Evolutionary conservation across 345 rosid genomes (phyloP).

Genomic region (Xanthoceras sorbifolium): DNA sequence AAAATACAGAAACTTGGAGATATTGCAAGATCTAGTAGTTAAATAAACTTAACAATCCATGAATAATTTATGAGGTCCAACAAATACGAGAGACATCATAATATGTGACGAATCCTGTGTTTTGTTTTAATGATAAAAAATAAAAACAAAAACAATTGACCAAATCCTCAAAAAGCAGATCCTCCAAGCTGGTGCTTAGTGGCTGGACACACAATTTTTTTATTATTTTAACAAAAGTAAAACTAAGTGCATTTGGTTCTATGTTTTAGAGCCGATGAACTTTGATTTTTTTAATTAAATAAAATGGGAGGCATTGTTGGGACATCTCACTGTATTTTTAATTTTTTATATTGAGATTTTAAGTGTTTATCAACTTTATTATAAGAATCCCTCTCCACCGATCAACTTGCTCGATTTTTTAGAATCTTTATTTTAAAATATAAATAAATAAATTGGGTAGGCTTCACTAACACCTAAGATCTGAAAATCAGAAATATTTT

Average conservation of each 20-base stretch:
- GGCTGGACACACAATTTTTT: not conserved
- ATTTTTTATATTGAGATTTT: not conserved
- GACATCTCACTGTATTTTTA: not conserved
- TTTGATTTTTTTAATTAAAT: not conserved
- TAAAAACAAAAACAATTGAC: not conserved
- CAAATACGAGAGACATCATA: not conserved
- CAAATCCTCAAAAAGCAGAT: not conserved
- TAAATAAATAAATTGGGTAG: not conserved
- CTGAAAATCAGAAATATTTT: not conserved
- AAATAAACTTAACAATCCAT: not conserved
- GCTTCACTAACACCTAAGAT: not conserved
- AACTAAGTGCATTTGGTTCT: not conserved
- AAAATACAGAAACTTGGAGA: not conserved
- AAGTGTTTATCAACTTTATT: not conserved
- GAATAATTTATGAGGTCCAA: not conserved
- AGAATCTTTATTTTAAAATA: not conserved
- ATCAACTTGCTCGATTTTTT: not conserved
- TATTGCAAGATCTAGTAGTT: not conserved
- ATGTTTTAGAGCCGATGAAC: not conserved
- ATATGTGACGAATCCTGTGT: slow-evolving; percentile 1
- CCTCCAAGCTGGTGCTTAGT: slow-evolving; percentile 6
- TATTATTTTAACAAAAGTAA: not conserved
- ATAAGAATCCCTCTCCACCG: slow-evolving; percentile 3
- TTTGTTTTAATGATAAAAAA: not conserved
- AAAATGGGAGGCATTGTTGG: not conserved